Evolutionary conservation across 2,329 filamentous ascomycete species (phyloP).

Genomic region (Aspergillus spinulosporus): DNA sequence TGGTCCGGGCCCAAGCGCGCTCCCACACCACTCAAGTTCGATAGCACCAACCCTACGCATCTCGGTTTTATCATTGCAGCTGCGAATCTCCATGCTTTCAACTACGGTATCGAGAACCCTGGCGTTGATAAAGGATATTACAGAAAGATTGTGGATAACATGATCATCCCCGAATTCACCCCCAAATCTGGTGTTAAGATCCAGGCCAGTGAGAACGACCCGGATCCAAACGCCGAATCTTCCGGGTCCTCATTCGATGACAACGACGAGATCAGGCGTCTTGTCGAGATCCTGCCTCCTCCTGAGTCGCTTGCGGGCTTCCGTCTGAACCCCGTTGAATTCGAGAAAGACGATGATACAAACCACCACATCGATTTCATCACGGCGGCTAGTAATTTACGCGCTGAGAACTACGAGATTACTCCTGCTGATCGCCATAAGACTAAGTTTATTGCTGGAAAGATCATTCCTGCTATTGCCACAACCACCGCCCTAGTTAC

Average conservation of each 20-base stretch:
- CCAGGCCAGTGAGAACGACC: conserved; percentile 91
- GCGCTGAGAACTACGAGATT: conserved; percentile 98
- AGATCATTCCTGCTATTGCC: conserved; percentile 98
- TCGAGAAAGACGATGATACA: conserved; percentile 97
- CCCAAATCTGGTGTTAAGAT: conserved; percentile 93
- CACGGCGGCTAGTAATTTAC: conserved; percentile 91
- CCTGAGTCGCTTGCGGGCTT: conserved; percentile 82
- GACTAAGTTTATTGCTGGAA: conserved; percentile 99
- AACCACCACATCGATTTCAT: conserved; percentile 99
- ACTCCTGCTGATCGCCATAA: conserved; percentile 88
- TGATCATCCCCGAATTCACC: conserved; percentile 93
- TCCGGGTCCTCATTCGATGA: conserved; percentile 63
- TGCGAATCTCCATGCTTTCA: conserved; percentile 93
- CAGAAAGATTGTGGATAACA: conserved; percentile 76
- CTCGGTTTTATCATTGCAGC: conserved; percentile 83
- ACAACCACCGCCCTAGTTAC: conserved; percentile 96
- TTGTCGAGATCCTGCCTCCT: conserved; percentile 71
- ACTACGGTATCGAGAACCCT: conserved; percentile 93
- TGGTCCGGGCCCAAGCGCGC: conserved; percentile 99
- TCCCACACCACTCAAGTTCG: conserved; percentile 86
- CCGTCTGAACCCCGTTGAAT: conserved; percentile 88
- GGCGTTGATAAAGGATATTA: conserved; percentile 71
- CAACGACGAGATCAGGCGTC: conserved; percentile 69
- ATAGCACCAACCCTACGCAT: conserved; percentile 79
- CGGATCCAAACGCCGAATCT: conserved; percentile 76